Percentiles rank a stretch among this genome's conserved stretches.
These are phyloP conservation scores for Carex myosuroides DNA, from an alignment of 176 grass and related monocot species.

Conservation along the genomic window DNA sequence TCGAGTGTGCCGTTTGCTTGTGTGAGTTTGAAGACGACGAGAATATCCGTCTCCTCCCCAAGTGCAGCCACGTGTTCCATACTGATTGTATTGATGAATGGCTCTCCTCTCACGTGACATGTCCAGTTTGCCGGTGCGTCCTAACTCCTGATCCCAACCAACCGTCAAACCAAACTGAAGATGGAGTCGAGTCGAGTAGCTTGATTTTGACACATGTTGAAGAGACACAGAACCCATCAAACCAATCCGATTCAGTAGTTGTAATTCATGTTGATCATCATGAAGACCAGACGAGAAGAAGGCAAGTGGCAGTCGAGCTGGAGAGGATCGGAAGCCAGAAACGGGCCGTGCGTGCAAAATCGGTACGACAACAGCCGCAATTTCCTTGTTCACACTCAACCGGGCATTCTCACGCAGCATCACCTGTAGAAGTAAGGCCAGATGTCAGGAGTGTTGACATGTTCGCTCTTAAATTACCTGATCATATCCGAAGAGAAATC, in stretches of 20 bases:
- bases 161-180: neutral
- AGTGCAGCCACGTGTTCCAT: constrained; percentile 77
- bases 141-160: constrained; percentile 31
- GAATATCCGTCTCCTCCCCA: constrained; percentile 50
- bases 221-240: neutral
- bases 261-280: constrained; percentile 29
- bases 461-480: constrained; percentile 73
- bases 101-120: constrained; percentile 63
- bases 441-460: constrained; percentile 34
- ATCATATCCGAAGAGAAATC: constrained; percentile 53
- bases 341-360: constrained; percentile 48
- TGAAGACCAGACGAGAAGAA: neutral
- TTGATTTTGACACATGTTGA: neutral
- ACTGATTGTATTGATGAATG: constrained; percentile 76
- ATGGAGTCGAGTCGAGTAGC: neutral
- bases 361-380: constrained; percentile 23
- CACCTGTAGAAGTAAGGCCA: neutral
- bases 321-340: constrained; percentile 72
- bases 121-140: constrained; percentile 64
- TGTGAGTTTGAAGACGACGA: constrained; percentile 71
- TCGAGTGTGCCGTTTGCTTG: constrained; percentile 76
- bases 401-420: constrained; percentile 45
- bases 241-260: neutral
- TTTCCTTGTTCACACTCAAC: constrained; percentile 72
- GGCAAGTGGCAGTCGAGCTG: constrained; percentile 43